phyloP scores from a whole-genome alignment of 2,329 filamentous ascomycete genomes.

The Botryotinia calthae region DNA sequence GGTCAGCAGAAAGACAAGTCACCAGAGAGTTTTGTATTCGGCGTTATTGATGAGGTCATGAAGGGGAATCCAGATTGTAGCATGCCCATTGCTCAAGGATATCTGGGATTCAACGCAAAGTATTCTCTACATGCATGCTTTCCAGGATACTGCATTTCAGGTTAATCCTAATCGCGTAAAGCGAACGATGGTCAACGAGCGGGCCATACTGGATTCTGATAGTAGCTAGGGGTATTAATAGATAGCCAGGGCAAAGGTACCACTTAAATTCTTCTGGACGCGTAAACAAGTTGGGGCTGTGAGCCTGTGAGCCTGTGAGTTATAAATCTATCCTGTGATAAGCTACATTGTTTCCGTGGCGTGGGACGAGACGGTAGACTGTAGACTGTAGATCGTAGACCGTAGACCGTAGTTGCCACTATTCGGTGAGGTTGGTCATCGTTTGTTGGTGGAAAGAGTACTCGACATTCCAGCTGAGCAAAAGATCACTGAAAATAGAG shows the following conservation, averaged over 20 bases:
- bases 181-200: not conserved
- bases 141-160: not conserved
- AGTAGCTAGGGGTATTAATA: conserved; percentile 10
- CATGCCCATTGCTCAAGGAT: not conserved
- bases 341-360: not conserved
- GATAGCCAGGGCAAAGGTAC: not conserved
- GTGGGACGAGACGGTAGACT: too few species aligned
- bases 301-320: not conserved
- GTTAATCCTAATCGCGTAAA: conserved; percentile 6
- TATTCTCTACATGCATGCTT: not conserved
- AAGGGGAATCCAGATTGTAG: not conserved
- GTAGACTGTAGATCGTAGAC: too few species aligned
- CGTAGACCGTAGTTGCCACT: not conserved
- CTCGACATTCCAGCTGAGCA: not conserved
- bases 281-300: conserved; percentile 8
- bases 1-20: not conserved
- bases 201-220: not conserved
- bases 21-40: not conserved
- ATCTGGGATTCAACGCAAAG: not conserved
- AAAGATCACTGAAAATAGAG: not conserved
- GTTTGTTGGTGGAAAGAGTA: not conserved
- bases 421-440: not conserved
- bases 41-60: conserved; percentile 11
- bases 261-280: conserved; percentile 11
- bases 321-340: not conserved